phyloP scores from a whole-genome alignment of 306 rosid species.

The Vigna nakashimae region DNA sequence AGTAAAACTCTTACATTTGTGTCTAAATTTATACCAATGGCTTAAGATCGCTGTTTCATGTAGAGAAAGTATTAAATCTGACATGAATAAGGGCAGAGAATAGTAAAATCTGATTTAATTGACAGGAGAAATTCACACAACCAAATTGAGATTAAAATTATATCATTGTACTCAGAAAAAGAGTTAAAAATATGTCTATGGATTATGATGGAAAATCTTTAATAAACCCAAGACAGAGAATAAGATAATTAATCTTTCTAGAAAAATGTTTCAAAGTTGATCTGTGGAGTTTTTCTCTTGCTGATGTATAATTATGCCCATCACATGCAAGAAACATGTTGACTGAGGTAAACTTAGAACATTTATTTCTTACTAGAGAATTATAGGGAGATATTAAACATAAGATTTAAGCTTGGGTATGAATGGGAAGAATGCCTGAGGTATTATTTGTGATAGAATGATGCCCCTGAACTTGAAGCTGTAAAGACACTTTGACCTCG shows the following conservation, averaged over 20 bases:
- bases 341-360: no score
- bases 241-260: not conserved
- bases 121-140: not conserved
- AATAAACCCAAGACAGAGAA: not conserved
- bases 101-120: not conserved
- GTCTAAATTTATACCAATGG: not conserved
- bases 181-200: not conserved
- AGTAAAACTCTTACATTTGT: not conserved
- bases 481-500: not conserved
- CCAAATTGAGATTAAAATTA: not conserved
- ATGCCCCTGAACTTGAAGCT: not conserved
- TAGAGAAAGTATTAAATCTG: not conserved
- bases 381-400: not conserved
- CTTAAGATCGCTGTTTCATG: not conserved
- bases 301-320: not conserved
- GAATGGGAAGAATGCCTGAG: not conserved
- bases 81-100: not conserved
- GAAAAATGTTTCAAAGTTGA: not conserved
- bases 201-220: not conserved
- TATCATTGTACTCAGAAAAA: not conserved
- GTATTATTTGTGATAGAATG: not conserved
- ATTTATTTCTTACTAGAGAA: not conserved
- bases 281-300: not conserved
- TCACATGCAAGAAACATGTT: no score
- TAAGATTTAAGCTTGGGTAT: slow-evolving; percentile 3